Conservation (phyloP, 2,329 filamentous ascomycete species). For the Diaporthe longicolla region DNA sequence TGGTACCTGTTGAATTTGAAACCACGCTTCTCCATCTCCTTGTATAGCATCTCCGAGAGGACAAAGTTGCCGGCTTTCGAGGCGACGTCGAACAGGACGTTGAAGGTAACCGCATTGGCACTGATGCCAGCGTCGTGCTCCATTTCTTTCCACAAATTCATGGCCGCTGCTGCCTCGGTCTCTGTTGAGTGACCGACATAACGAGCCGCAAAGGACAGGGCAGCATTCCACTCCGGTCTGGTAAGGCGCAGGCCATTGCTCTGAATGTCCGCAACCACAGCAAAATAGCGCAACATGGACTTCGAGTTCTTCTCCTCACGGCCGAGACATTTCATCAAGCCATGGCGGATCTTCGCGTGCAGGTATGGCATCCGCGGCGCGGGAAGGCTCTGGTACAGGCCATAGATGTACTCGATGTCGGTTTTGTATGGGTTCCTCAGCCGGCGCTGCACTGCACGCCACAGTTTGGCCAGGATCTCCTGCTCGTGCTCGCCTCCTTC, state of each 20-base stretch:
- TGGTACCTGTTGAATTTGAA: constrained; percentile 83
- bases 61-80: constrained; percentile 87
- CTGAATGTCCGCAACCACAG: constrained; percentile 86
- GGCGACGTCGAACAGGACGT: constrained; percentile 90
- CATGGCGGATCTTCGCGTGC: constrained; percentile 67
- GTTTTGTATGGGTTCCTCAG: constrained; percentile 57
- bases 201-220: constrained; percentile 83
- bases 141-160: constrained; percentile 92
- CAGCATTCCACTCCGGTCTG: constrained; percentile 83
- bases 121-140: constrained; percentile 77
- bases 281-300: constrained; percentile 86
- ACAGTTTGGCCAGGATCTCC: constrained; percentile 56
- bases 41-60: constrained; percentile 86
- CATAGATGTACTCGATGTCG: constrained; percentile 62
- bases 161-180: constrained; percentile 74
- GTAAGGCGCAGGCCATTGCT: constrained; percentile 78
- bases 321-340: constrained; percentile 78
- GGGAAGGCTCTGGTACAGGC: constrained; percentile 64
- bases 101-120: constrained; percentile 87
- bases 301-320: constrained; percentile 69
- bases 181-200: constrained; percentile 73
- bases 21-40: constrained; percentile 81
- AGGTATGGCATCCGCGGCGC: constrained; percentile 67
- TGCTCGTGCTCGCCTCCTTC: constrained; percentile 54
- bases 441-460: constrained; percentile 56